A percentile compares a stretch with the other conserved stretches of the same genome.
These are phyloP conservation scores for Puccinia coronata DNA, from an alignment of 1,284 basidiomycete genomes.

Conservation along the genomic window DNA sequence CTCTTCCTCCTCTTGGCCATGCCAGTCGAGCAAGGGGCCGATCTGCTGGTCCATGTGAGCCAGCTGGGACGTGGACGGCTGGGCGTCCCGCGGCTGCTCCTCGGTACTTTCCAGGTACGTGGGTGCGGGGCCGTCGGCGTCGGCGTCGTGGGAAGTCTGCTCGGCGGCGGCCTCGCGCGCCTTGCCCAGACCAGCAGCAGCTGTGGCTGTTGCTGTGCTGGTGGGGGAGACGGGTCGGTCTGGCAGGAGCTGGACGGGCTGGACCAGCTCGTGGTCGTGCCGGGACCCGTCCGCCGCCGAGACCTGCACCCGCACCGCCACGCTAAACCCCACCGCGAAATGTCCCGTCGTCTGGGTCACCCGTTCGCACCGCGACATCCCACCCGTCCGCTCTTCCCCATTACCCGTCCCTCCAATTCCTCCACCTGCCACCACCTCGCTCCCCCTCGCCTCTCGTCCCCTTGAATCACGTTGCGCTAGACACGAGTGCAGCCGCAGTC, in stretches of 20 bases:
- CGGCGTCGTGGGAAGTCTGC: too few relatives aligned
- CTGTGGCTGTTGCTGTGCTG: too few relatives aligned
- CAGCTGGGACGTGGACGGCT: slow-evolving; percentile 12
- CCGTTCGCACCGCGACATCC: slow-evolving; percentile 18
- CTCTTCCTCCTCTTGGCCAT: too few relatives aligned
- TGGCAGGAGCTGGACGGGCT: slow-evolving; percentile 9
- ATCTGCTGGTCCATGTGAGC: background rate
- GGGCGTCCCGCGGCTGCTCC: background rate
- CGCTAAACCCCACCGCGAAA: slow-evolving; percentile 27
- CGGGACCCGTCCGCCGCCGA: slow-evolving; percentile 16
- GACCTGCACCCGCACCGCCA: slow-evolving; percentile 17
- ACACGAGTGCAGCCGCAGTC: slow-evolving; percentile 23
- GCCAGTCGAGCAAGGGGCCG: background rate
- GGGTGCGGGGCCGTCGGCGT: too few relatives aligned
- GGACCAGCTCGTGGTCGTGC: slow-evolving; percentile 6
- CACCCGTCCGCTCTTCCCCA: background rate
- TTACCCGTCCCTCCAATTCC: too few relatives aligned
- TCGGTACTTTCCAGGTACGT: slow-evolving; percentile 30
- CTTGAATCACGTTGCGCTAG: background rate
- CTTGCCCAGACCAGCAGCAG: too few relatives aligned
- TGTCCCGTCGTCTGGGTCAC: slow-evolving; percentile 34
- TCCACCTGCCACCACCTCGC: too few relatives aligned
- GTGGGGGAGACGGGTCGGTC: slow-evolving; percentile 20
- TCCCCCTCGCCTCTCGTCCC: background rate
- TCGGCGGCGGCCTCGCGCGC: slow-evolving; percentile 38